These are phyloP conservation scores for Epithele typhae DNA, from an alignment of 768 basidiomycete species.

Conservation along the genomic window DNA sequence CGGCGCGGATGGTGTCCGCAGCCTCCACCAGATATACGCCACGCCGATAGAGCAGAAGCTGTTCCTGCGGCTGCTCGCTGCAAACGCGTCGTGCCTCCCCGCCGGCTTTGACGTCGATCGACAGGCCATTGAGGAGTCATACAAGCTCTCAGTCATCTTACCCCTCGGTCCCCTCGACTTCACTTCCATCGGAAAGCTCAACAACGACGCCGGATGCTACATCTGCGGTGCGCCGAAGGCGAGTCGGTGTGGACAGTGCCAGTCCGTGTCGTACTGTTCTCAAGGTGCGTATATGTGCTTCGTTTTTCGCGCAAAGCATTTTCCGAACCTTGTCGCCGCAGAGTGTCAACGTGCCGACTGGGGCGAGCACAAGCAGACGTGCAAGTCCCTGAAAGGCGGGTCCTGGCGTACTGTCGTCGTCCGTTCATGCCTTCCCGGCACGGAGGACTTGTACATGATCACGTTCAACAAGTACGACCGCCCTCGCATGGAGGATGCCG, in stretches of 20 bases:
- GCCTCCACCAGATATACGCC: slow-evolving; percentile 4
- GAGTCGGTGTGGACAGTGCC: slow-evolving; percentile 33
- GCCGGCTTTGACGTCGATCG: slow-evolving; percentile 22
- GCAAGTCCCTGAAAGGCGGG: slow-evolving; percentile 34
- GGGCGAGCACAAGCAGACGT: slow-evolving; percentile 32
- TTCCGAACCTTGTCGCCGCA: not conserved
- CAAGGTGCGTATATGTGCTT: slow-evolving; percentile 21
- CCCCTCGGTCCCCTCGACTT: slow-evolving; percentile 33
- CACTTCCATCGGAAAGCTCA: slow-evolving; percentile 35
- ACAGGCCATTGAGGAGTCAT: slow-evolving; percentile 20
- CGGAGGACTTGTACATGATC: not conserved
- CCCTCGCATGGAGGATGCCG: too few relatives aligned
- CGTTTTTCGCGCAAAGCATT: too few relatives aligned
- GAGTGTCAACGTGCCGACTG: slow-evolving; percentile 40
- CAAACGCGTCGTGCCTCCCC: slow-evolving; percentile 30
- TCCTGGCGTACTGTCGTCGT: slow-evolving; percentile 29
- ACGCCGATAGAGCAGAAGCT: slow-evolving; percentile 30
- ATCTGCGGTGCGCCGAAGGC: slow-evolving; percentile 34
- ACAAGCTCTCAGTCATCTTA: slow-evolving; percentile 31
- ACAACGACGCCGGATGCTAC: slow-evolving; percentile 31
- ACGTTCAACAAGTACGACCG: not conserved
- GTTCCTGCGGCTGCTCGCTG: slow-evolving; percentile 28
- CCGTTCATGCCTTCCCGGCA: not conserved
- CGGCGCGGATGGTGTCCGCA: not conserved
- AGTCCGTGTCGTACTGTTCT: slow-evolving; percentile 33